phyloP scores from a whole-genome alignment of 75 land plant genomes.

The Cunninghamia lanceolata region DNA sequence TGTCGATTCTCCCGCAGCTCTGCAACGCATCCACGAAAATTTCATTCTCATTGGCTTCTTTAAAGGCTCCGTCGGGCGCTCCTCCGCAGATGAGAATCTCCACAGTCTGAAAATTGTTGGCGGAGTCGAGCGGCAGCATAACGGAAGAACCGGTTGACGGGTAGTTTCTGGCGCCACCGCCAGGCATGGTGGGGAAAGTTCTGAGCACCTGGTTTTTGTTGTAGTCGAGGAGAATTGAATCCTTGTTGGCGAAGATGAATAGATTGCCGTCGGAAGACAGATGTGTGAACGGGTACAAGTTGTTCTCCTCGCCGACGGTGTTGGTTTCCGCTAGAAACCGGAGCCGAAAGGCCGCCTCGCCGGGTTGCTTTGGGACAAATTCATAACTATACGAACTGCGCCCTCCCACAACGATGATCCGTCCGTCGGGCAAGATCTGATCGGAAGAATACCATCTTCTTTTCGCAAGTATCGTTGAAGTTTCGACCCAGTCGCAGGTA shows the following conservation, averaged over 20 bases:
- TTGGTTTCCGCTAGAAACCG: conserved; percentile 21
- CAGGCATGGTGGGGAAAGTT: conserved; percentile 31
- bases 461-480: conserved; percentile 12
- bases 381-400: conserved; percentile 34
- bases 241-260: conserved; percentile 49
- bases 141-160: conserved; percentile 37
- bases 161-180: conserved; percentile 32
- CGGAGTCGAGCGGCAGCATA: conserved; percentile 29
- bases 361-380: conserved; percentile 24
- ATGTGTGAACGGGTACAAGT: conserved; percentile 33
- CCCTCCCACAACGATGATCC: conserved; percentile 63
- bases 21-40: conserved; percentile 31
- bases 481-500: conserved; percentile 42
- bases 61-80: conserved; percentile 36
- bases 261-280: conserved; percentile 34
- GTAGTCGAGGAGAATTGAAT: conserved; percentile 46
- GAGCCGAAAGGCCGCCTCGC: conserved; percentile 6
- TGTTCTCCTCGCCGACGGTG: conserved; percentile 13
- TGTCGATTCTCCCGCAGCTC: conserved; percentile 53
- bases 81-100: conserved; percentile 73
- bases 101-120: background rate
- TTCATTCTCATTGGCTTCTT: background rate
- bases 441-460: conserved; percentile 41
- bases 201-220: conserved; percentile 20
- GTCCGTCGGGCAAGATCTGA: conserved; percentile 59